Base-by-base conservation (phyloP, 441 rosid species). In the Syzygium syzygioides region DNA sequence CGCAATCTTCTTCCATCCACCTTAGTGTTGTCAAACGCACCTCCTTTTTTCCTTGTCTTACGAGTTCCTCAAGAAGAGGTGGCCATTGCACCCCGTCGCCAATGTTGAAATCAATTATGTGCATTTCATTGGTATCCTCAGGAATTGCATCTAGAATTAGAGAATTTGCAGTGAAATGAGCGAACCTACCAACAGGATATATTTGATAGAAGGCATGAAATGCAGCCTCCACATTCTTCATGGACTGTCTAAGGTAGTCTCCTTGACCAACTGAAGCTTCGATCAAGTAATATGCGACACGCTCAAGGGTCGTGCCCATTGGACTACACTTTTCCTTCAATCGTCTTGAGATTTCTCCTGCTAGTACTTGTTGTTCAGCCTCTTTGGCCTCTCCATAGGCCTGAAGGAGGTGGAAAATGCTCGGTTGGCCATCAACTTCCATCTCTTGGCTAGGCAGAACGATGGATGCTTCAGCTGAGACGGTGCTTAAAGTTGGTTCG, bases 91-190 rank as follows among this genome's bases (percentile, higher is more conserved):
- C 55, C 30, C 95, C 95, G 4, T 85, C 85, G 3, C 94, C 92
- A 9, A 91, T 88, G 85, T 92, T 92, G 41, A 94, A 94, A 54
- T 94, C 94, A 19, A 92, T 90, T 14, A 92, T 83, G 64, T 91
- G 94, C 17, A 93, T 37, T 19, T 5, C 53, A 11, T 66, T 60
- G 62, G 89, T 90, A n/a, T 89, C 83, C 20, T 85, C 76, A 25
- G 95, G 93, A 25, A 89, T 88, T 20, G 94, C 83, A 71, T 92
- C 93, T n/a, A 93, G 79, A 41, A 93, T 92, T 30, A 86, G 90
- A 14, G 93, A 93, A 89, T 93, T 93, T 66, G 95, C 93, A 18
- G 93, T 60, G 54, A 94, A 93, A 88, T 94, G 94, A 56, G 94
- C 93, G 71, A 93, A 91, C 85, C 91, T 91, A 45, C 92, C 90